phyloP scores from a whole-genome alignment of 768 basidiomycete genomes.

The Lactarius hatsudake region DNA sequence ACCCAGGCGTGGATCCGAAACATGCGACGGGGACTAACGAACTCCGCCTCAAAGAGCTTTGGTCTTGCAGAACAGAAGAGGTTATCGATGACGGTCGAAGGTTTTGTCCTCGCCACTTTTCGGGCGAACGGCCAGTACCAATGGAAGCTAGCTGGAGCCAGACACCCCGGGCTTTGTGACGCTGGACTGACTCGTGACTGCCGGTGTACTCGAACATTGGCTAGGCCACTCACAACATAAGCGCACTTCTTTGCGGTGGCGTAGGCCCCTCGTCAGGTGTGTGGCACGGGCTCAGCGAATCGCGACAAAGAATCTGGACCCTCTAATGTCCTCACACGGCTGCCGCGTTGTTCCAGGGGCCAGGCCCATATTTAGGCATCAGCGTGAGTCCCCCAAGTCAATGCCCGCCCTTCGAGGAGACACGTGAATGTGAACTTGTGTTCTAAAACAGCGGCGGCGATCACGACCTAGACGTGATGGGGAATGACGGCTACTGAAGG shows the following conservation, averaged over 20 bases:
- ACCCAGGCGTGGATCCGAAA: background rate
- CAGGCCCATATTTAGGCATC: background rate
- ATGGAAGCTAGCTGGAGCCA: background rate
- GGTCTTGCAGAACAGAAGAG: background rate
- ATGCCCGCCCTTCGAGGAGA: background rate
- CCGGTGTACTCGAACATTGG: background rate
- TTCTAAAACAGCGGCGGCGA: background rate
- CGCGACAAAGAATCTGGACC: background rate
- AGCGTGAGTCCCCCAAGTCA: background rate
- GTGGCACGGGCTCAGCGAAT: background rate
- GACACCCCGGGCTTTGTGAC: background rate
- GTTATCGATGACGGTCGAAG: background rate
- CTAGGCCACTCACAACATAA: background rate
- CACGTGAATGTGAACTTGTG: background rate
- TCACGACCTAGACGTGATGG: constrained; percentile 1
- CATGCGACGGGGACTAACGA: constrained; percentile 1
- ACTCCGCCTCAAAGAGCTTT: background rate
- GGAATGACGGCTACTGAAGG: background rate
- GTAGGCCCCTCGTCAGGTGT: background rate
- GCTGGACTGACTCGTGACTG: background rate
- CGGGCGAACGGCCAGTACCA: background rate
- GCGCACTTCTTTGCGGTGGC: background rate
- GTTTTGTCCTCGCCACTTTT: background rate
- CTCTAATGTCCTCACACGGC: background rate
- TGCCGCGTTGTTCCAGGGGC: background rate